Percentiles rank a stretch among this genome's conserved stretches.
Evolutionary conservation across 2,329 filamentous ascomycete genomes (phyloP).

Genomic region (Aspergillus sp.): DNA sequence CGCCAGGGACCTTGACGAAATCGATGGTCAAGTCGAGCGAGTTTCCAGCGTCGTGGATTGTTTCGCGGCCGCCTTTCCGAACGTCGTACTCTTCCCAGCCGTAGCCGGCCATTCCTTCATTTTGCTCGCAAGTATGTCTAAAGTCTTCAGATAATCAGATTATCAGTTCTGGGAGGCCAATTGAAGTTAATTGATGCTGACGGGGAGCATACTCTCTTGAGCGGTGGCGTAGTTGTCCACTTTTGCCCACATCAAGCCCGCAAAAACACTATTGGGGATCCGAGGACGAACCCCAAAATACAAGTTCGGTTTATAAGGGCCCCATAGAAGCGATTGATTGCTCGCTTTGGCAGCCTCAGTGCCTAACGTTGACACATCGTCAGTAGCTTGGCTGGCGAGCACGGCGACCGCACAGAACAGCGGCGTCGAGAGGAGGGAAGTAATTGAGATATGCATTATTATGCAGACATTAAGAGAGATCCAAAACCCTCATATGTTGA

Average conservation of each 20-base stretch:
- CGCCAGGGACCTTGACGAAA: constrained; percentile 90
- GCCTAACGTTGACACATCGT: constrained; percentile 36
- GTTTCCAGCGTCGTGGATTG: constrained; percentile 87
- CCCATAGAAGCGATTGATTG: constrained; percentile 92
- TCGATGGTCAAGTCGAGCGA: constrained; percentile 86
- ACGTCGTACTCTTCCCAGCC: constrained; percentile 98
- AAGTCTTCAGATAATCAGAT: constrained; percentile 61
- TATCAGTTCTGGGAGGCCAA: not conserved
- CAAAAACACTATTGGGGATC: constrained; percentile 75
- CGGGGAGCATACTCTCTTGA: constrained; percentile 65
- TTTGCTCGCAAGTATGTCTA: constrained; percentile 92
- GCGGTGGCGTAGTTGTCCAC: constrained; percentile 75
- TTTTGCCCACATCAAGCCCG: constrained; percentile 84
- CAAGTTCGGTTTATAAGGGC: constrained; percentile 87
- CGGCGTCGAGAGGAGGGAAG: constrained; percentile 26
- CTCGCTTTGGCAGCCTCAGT: constrained; percentile 48
- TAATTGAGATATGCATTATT: constrained; percentile 34
- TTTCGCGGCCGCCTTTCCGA: constrained; percentile 80
- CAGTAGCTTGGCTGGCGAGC: constrained; percentile 25
- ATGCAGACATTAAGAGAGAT: constrained; percentile 19
- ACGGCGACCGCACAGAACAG: constrained; percentile 30
- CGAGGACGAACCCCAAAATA: constrained; percentile 90
- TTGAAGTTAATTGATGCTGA: not conserved
- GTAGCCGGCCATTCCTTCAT: constrained; percentile 90
- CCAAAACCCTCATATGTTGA: constrained; percentile 18